phyloP scores from a whole-genome alignment of 495 filamentous ascomycete genomes.

The Trichoderma erinaceum region DNA sequence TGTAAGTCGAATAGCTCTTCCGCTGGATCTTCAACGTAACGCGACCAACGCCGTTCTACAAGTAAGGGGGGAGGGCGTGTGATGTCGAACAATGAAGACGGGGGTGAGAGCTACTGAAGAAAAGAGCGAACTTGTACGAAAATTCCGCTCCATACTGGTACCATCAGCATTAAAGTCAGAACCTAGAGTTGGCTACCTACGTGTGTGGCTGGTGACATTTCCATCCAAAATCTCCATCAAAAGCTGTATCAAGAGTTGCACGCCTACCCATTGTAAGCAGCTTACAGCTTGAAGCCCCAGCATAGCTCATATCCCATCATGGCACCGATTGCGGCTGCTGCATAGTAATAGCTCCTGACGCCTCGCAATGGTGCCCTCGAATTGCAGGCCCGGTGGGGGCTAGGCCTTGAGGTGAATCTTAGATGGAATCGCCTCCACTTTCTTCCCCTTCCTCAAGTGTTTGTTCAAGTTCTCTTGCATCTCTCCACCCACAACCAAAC shows the following conservation, averaged over 20 bases:
- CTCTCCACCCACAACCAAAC: conserved; percentile 7
- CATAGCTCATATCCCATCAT: not conserved
- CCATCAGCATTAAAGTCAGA: too few relatives aligned
- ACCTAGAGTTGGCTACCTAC: too few relatives aligned
- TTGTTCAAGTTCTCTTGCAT: not conserved
- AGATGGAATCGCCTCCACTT: conserved; percentile 11
- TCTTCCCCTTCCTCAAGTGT: not conserved
- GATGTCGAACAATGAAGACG: not conserved
- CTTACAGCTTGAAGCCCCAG: not conserved
- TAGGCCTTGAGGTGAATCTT: conserved; percentile 8
- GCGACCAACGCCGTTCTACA: not conserved
- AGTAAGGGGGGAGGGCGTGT: not conserved
- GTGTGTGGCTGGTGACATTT: too few relatives aligned
- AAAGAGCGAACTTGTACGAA: not conserved
- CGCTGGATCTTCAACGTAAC: not conserved
- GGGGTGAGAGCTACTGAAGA: not conserved
- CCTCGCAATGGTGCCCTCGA: conserved; percentile 9
- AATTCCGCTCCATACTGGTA: too few relatives aligned
- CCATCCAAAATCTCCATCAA: not conserved
- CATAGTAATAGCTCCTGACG: not conserved
- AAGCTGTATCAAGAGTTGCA: not conserved
- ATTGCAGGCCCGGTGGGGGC: conserved; percentile 4
- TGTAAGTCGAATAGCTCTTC: conserved; percentile 1
- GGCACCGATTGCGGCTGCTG: conserved; percentile 10
- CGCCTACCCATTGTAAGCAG: not conserved